Evolutionary conservation across 2,329 filamentous ascomycete species (phyloP), one percentile per base, ranked within the genome.

Genomic region (Colletotrichum neosansevieriae): DNA sequence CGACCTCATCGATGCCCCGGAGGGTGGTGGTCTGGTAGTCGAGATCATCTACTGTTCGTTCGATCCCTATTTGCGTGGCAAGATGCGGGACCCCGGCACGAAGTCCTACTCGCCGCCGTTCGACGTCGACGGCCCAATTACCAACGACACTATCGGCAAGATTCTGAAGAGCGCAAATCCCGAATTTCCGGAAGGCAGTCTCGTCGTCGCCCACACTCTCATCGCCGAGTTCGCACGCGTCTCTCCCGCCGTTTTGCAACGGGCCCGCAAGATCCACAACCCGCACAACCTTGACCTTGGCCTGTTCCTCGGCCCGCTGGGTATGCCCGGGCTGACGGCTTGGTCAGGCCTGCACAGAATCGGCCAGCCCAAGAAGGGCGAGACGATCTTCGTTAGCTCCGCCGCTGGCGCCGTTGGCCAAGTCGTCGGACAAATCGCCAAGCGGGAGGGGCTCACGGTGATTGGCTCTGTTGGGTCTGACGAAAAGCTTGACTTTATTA

Each of bases 361-460:
- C 6, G 91, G 88, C 0, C 79, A 89, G 73, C 86, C 90, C 21
- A 87, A 88, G 75, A 79, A 83, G 69, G 90, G 90, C 0, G 90
- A 93, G 73, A 94, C 92, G 29, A 93, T 97, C 75, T 94, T 95
- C 78, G 85, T 97, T 72, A 92, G 89, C 68, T 91, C 92, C 2
- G 93, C 93, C 0, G 91, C 90, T 3, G 93, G 94, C 42, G 93
- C 92, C 1, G 93, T 97, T 1, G 94, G 94, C 2, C 91, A 94
- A 79, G 77, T 96, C 6, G 93, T 96, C n/a, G 93, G 93, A 3
- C 93, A 96, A 80, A 80, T 97, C 49, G 93, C 92, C 70, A 95
- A 95, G 86, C 88, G 90, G 68, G 90, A 94, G 78, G 93, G 93
- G 1, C 80, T 96, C 61, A 90, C 80, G 45, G 93, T 96, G 40